phyloP scores from a whole-genome alignment of 495 filamentous ascomycete genomes.

The Podospora pseudopauciseta region DNA sequence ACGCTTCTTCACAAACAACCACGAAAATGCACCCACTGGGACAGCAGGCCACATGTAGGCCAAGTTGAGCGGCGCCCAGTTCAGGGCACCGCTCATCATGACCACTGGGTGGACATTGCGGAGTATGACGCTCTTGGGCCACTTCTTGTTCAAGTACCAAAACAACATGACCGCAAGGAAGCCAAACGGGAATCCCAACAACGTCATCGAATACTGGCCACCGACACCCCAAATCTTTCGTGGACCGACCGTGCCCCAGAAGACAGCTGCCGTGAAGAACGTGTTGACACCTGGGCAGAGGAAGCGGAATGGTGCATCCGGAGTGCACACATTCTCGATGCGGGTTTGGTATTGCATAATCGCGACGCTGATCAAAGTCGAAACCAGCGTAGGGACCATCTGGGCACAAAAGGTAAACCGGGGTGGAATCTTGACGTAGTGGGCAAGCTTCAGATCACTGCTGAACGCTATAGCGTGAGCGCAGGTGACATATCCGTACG shows the following conservation, averaged over 20 bases:
- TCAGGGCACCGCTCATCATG: constrained; percentile 34
- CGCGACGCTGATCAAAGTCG: constrained; percentile 40
- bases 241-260: constrained; percentile 47
- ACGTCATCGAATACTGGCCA: constrained; percentile 37
- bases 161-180: constrained; percentile 31
- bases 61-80: constrained; percentile 40
- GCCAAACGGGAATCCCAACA: constrained; percentile 41
- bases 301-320: constrained; percentile 38
- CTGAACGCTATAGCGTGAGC: constrained; percentile 39
- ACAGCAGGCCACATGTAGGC: constrained; percentile 40
- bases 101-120: constrained; percentile 41
- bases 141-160: constrained; percentile 30
- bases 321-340: constrained; percentile 39
- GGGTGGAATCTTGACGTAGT: constrained; percentile 44
- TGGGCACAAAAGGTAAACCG: constrained; percentile 43
- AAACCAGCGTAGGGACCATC: constrained; percentile 39
- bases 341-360: constrained; percentile 43
- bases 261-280: constrained; percentile 44
- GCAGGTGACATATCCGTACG: constrained; percentile 43
- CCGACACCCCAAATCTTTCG: constrained; percentile 39
- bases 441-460: constrained; percentile 43
- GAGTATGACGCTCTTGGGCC: constrained; percentile 32
- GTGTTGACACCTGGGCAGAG: constrained; percentile 42
- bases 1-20: constrained; percentile 37
- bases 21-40: constrained; percentile 36